Conservation (phyloP, 441 rosid genomes). For the Euphorbia celastroides region DNA sequence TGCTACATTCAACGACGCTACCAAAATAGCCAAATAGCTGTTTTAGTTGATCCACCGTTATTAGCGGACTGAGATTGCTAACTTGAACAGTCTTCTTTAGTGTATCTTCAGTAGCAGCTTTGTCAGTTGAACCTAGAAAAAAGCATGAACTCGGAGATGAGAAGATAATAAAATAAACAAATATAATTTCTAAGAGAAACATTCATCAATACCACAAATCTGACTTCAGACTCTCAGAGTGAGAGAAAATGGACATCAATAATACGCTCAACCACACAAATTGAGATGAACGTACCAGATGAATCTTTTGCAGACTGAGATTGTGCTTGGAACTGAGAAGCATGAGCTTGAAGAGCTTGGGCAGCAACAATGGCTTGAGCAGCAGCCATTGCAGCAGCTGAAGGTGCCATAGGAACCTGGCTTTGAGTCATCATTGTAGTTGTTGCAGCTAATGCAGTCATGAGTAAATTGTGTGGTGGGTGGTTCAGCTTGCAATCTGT, state of each 20-base stretch:
- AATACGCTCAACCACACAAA: not conserved
- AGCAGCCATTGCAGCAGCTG: slow-evolving; percentile 99
- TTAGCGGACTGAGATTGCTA: slow-evolving; percentile 95
- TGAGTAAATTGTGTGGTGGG: slow-evolving; percentile 86
- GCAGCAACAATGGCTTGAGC: slow-evolving; percentile 99
- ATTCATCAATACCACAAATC: not conserved
- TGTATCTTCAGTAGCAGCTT: slow-evolving; percentile 50
- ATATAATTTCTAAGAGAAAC: not conserved
- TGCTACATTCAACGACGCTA: slow-evolving; percentile 73
- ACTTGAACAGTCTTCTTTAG: slow-evolving; percentile 89
- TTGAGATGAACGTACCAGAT: slow-evolving; percentile 43
- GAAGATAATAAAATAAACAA: not conserved
- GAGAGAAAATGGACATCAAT: not conserved
- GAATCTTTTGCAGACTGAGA: slow-evolving; percentile 62
- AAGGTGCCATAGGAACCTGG: slow-evolving; percentile 99
- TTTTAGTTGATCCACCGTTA: slow-evolving; percentile 87
- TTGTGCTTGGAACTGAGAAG: slow-evolving; percentile 94
- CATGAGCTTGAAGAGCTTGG: slow-evolving; percentile 99
- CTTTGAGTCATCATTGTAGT: slow-evolving; percentile 81
- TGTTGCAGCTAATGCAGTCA: slow-evolving; percentile 91
- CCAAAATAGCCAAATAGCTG: slow-evolving; percentile 96
- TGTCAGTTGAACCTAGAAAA: slow-evolving; percentile 55
- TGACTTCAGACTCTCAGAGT: not conserved
- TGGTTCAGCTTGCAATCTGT: slow-evolving; percentile 87
- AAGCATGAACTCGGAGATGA: slow-evolving; percentile 16